Evolutionary conservation across 2,329 filamentous ascomycete genomes (phyloP).

Genomic region (Colletotrichum cereale): DNA sequence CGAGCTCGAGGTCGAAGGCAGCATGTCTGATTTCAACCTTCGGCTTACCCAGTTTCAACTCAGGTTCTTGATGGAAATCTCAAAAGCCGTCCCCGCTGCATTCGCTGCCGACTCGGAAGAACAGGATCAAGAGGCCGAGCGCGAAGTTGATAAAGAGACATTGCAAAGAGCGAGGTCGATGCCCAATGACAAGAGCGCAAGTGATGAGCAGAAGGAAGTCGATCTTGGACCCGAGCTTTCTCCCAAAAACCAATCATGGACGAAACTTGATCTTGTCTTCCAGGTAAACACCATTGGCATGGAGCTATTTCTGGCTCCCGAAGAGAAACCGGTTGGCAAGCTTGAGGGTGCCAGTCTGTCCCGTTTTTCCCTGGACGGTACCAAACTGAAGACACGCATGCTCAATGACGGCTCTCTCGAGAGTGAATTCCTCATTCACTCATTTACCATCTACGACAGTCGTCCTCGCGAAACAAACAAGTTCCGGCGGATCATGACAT

Average conservation of each 20-base stretch:
- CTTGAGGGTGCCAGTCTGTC: constrained; percentile 86
- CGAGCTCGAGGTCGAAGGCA: constrained; percentile 91
- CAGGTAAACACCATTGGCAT: constrained; percentile 88
- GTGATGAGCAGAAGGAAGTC: constrained; percentile 58
- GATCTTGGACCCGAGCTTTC: constrained; percentile 79
- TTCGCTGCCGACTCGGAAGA: constrained; percentile 82
- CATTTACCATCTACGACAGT: constrained; percentile 94
- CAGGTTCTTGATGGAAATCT: constrained; percentile 89
- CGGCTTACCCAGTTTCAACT: constrained; percentile 91
- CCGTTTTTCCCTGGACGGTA: constrained; percentile 94
- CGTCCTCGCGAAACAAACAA: constrained; percentile 92
- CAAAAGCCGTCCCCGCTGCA: constrained; percentile 86
- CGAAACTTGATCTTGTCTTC: constrained; percentile 92
- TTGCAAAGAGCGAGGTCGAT: constrained; percentile 59
- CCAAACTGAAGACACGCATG: constrained; percentile 91
- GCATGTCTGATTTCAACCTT: constrained; percentile 93
- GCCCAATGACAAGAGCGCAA: constrained; percentile 51
- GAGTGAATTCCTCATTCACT: constrained; percentile 91
- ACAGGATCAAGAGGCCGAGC: constrained; percentile 78
- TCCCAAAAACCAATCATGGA: constrained; percentile 80
- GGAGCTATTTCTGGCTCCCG: constrained; percentile 84
- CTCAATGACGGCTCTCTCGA: constrained; percentile 92
- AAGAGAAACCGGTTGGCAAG: constrained; percentile 82
- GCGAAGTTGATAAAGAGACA: constrained; percentile 75
- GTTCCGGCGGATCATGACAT: constrained; percentile 97